A percentile compares a stretch with the other conserved stretches of the same genome.
Conservation (phyloP, 2,329 filamentous ascomycete species). For the Fusarium austroafricanum region DNA sequence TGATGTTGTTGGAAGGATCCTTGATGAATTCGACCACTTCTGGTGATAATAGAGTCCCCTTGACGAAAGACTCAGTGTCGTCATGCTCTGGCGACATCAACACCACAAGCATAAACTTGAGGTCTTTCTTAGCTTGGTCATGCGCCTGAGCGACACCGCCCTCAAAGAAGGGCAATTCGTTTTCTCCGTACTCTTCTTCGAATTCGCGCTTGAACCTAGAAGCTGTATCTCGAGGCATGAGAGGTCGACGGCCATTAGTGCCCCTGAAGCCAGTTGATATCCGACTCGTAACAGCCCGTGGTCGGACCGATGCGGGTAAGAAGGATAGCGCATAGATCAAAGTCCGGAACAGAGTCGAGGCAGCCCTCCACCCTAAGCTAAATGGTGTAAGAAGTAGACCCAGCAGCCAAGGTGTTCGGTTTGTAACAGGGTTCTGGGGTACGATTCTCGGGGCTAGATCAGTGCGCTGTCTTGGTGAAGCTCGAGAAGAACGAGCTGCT, state of each 20-base stretch:
- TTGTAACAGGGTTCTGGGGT: constrained; percentile 76
- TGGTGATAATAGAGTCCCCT: constrained; percentile 81
- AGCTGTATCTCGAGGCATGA: constrained; percentile 88
- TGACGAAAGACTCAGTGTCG: constrained; percentile 84
- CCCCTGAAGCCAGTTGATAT: constrained; percentile 65
- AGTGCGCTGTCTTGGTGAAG: constrained; percentile 52
- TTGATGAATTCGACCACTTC: constrained; percentile 81
- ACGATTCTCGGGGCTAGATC: constrained; percentile 87
- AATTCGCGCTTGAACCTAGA: constrained; percentile 92
- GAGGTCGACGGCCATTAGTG: constrained; percentile 76
- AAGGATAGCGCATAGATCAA: constrained; percentile 85
- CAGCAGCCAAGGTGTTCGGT: constrained; percentile 79
- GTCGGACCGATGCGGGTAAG: constrained; percentile 73
- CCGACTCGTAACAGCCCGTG: constrained; percentile 65
- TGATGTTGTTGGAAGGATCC: constrained; percentile 79
- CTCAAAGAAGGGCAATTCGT: constrained; percentile 81
- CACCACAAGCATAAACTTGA: constrained; percentile 91
- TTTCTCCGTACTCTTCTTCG: constrained; percentile 87
- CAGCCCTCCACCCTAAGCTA: constrained; percentile 77
- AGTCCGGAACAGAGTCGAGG: constrained; percentile 76
- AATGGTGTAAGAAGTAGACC: constrained; percentile 85
- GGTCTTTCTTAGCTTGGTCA: constrained; percentile 87
- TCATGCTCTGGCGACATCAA: constrained; percentile 94
- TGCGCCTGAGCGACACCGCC: constrained; percentile 92
- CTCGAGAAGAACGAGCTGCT: constrained; percentile 35